phyloP scores from a whole-genome alignment of 2,329 filamentous ascomycete genomes.

The Rhinocladiella similis region DNA sequence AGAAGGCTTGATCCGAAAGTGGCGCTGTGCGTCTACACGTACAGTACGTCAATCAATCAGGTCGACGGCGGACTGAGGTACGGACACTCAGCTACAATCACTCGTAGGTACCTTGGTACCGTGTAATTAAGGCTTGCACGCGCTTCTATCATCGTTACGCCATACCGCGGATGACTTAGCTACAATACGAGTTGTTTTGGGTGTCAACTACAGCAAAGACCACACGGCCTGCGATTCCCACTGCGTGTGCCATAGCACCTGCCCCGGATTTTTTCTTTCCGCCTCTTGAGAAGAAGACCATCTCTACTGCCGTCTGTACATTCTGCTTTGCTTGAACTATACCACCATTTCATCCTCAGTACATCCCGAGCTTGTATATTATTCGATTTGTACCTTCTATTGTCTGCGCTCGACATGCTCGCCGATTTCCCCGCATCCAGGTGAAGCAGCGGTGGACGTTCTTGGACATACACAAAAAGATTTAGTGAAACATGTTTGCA shows the following conservation, averaged over 20 bases:
- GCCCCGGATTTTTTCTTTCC: background rate
- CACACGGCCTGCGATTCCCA: no score
- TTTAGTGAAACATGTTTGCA: conserved; percentile 49
- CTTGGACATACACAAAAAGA: background rate
- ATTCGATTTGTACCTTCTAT: background rate
- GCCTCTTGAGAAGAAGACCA: background rate
- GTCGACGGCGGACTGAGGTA: background rate
- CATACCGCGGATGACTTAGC: no score
- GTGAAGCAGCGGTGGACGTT: conserved; percentile 13
- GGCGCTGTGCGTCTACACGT: background rate
- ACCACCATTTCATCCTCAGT: no score
- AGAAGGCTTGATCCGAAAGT: background rate
- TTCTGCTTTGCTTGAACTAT: background rate
- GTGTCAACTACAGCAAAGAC: no score
- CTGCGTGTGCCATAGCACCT: background rate
- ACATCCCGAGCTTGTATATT: background rate
- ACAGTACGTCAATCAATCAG: background rate
- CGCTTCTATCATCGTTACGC: no score
- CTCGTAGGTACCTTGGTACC: no score
- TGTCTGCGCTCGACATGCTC: conserved; percentile 7
- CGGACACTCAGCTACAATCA: no score
- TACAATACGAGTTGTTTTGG: no score
- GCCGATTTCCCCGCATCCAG: conserved; percentile 6
- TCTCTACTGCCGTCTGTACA: no score
- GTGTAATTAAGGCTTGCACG: no score